Evolutionary conservation across 179 eudicot genomes (phyloP).

Genomic region (Sideroxylon spinosum): DNA sequence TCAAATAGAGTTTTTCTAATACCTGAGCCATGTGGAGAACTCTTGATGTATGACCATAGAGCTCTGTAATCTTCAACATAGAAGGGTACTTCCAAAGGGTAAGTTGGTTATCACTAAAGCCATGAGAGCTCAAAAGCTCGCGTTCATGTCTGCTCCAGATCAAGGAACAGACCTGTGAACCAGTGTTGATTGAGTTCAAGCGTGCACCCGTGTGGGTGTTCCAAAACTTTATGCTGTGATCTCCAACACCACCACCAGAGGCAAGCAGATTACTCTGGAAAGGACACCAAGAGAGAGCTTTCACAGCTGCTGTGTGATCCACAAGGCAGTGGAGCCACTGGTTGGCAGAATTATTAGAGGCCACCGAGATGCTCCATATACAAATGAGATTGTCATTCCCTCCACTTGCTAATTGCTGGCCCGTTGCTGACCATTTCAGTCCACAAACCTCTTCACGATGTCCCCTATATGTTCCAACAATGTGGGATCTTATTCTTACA

Average conservation of each 20-base stretch:
- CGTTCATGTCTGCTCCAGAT: constrained; percentile 47
- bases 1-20: background rate
- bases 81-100: constrained; percentile 71
- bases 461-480: constrained; percentile 72
- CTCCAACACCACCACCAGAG: constrained; percentile 85
- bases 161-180: constrained; percentile 30
- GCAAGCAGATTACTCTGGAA: constrained; percentile 82
- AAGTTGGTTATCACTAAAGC: constrained; percentile 53
- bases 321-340: constrained; percentile 85
- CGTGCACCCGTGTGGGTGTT: constrained; percentile 23
- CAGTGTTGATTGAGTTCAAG: constrained; percentile 19
- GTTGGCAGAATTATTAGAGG: constrained; percentile 60
- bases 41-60: constrained; percentile 26
- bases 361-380: constrained; percentile 75
- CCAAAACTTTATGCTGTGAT: constrained; percentile 34
- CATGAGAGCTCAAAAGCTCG: constrained; percentile 65
- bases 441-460: constrained; percentile 93
- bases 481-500: constrained; percentile 58
- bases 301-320: constrained; percentile 92
- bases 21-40: constrained; percentile 27
- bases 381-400: constrained; percentile 86
- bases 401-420: constrained; percentile 82
- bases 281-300: constrained; percentile 94
- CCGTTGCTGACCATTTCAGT: constrained; percentile 86
- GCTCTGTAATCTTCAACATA: constrained; percentile 27